Conservation (phyloP, 148 eudicot genomes). For the Vaccinium corymbosum region DNA sequence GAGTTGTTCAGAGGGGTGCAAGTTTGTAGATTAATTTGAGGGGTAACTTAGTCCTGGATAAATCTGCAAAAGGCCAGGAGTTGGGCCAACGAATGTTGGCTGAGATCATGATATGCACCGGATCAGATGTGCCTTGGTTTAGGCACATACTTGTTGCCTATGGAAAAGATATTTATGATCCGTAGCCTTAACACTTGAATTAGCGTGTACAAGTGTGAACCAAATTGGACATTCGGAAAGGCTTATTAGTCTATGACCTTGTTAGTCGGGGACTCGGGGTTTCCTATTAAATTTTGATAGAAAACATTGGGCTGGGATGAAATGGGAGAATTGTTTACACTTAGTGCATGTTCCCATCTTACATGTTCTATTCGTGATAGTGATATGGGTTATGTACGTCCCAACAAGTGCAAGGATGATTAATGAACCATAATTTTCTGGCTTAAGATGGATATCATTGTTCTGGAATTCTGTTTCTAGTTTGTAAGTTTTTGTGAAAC, state of each 20-base stretch:
- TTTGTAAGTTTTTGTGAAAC: background rate
- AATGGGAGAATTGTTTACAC: background rate
- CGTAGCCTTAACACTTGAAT: background rate
- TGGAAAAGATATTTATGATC: slow-evolving; percentile 3
- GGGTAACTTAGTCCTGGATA: background rate
- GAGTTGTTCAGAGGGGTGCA: background rate
- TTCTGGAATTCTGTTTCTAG: background rate
- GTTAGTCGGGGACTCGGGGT: background rate
- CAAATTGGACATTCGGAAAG: background rate
- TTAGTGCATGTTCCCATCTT: background rate
- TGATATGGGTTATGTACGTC: background rate
- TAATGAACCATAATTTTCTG: background rate
- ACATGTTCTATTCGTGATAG: background rate
- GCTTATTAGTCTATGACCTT: background rate
- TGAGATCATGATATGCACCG: background rate
- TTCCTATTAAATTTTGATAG: background rate
- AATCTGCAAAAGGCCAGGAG: background rate
- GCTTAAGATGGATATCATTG: background rate
- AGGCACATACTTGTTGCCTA: background rate
- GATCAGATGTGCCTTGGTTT: background rate
- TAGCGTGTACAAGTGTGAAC: background rate
- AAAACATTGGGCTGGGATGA: background rate
- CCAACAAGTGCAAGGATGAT: background rate
- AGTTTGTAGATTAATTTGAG: background rate
- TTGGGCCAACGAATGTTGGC: slow-evolving; percentile 1